phyloP scores from a whole-genome alignment of 306 rosid genomes.

The Gastrolobium bilobum region DNA sequence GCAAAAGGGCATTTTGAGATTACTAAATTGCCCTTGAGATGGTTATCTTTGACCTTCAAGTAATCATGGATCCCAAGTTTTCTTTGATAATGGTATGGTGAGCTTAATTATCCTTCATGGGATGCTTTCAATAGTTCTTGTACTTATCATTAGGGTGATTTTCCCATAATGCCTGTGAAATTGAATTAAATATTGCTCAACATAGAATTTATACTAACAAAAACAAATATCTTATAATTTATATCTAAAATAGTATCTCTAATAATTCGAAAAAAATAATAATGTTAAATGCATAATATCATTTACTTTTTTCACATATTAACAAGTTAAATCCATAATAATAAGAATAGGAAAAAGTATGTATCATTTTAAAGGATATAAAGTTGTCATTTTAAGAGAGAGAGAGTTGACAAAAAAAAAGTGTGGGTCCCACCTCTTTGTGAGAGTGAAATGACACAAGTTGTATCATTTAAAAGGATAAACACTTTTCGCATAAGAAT shows the following conservation, averaged over 20 bases:
- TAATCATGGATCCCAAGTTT: constrained; percentile 32
- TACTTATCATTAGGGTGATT: constrained; percentile 44
- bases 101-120: constrained; percentile 32
- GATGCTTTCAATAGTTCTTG: constrained; percentile 39
- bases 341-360: no score
- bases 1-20: constrained; percentile 25
- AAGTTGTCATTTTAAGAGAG: no score
- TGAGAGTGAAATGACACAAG: no score
- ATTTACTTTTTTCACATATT: background rate
- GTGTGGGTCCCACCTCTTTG: no score
- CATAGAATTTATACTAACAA: background rate
- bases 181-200: constrained; percentile 10
- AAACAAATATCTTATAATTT: background rate
- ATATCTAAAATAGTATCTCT: background rate
- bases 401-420: no score
- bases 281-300: background rate
- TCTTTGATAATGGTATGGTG: constrained; percentile 43
- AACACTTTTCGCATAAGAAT: no score
- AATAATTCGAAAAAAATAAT: background rate
- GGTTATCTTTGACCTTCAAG: constrained; percentile 54
- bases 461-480: no score
- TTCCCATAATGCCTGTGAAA: constrained; percentile 2
- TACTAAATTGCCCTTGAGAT: constrained; percentile 48
- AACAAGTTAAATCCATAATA: background rate
- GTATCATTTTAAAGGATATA: no score